A percentile compares a stretch with the other conserved stretches of the same genome.
Evolutionary conservation across 495 filamentous ascomycete species (phyloP).

Genomic region (Hyaloscypha variabilis): DNA sequence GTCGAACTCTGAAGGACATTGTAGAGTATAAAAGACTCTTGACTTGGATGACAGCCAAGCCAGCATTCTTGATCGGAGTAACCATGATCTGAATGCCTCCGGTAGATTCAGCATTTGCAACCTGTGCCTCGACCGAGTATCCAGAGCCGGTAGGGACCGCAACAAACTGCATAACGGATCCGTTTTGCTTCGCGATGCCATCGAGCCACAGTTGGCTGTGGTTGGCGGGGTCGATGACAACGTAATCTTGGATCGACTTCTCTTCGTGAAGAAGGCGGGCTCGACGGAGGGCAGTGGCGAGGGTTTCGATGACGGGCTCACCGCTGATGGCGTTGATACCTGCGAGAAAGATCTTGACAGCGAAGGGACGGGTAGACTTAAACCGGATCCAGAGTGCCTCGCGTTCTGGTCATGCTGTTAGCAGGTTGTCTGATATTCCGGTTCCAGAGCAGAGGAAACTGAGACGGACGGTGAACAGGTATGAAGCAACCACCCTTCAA

Average conservation of each 20-base stretch:
- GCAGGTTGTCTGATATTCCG: no score
- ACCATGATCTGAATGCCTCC: conserved; percentile 53
- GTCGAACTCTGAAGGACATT: background rate
- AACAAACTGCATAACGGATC: conserved; percentile 46
- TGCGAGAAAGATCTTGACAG: conserved; percentile 48
- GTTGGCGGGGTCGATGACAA: conserved; percentile 44
- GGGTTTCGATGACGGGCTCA: conserved; percentile 30
- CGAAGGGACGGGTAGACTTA: conserved; percentile 33
- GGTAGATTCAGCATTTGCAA: conserved; percentile 44
- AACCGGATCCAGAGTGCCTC: conserved; percentile 54
- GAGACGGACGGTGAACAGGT: conserved; percentile 39
- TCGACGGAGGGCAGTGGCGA: background rate
- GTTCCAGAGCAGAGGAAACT: background rate
- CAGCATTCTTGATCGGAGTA: conserved; percentile 31
- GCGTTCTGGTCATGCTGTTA: conserved; percentile 26
- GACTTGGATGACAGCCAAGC: background rate
- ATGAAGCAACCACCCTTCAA: conserved; percentile 49
- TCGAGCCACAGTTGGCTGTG: conserved; percentile 51
- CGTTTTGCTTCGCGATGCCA: conserved; percentile 40
- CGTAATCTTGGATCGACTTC: conserved; percentile 45
- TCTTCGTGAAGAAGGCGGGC: background rate
- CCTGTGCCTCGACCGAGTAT: conserved; percentile 51
- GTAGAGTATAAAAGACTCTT: background rate
- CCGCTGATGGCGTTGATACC: conserved; percentile 52
- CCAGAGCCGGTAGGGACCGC: conserved; percentile 45